Percentiles rank a stretch among this genome's conserved stretches.
Evolutionary conservation across 1,139 yeast genomes (phyloP).

Genomic region (Torulaspora globosa): DNA sequence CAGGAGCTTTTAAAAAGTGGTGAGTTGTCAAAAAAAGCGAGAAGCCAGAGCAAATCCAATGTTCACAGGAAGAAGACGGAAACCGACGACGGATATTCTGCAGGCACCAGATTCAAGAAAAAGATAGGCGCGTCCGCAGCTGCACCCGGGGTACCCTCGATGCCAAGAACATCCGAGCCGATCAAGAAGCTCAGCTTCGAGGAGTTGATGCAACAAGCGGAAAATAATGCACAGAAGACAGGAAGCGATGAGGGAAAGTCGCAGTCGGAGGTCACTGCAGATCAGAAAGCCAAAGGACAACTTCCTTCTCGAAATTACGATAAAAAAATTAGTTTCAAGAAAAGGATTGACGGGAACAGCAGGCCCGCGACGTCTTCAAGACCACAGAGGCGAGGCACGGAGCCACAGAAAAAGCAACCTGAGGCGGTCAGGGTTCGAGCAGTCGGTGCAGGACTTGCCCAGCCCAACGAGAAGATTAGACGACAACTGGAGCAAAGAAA

Average conservation of each 20-base stretch:
- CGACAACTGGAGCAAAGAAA: slow-evolving; percentile 20
- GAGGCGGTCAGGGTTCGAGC: slow-evolving; percentile 13
- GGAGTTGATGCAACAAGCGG: slow-evolving; percentile 69
- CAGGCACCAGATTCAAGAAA: slow-evolving; percentile 23
- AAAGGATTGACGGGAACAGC: neutral
- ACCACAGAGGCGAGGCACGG: neutral
- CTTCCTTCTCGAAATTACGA: slow-evolving; percentile 11
- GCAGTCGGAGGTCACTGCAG: neutral
- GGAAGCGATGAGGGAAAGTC: neutral
- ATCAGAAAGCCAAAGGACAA: slow-evolving; percentile 16
- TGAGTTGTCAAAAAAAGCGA: slow-evolving; percentile 15
- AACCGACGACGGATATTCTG: slow-evolving; percentile 18
- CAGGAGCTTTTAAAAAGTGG: slow-evolving; percentile 45
- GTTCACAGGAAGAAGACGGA: slow-evolving; percentile 14
- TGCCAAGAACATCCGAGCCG: slow-evolving; percentile 27
- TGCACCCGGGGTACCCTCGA: slow-evolving; percentile 11
- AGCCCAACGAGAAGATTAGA: slow-evolving; percentile 27
- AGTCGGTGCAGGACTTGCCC: slow-evolving; percentile 20
- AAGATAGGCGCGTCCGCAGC: slow-evolving; percentile 14
- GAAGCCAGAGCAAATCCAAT: slow-evolving; percentile 9
- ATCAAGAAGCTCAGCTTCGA: slow-evolving; percentile 55
- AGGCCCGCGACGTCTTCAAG: neutral
- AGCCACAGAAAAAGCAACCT: slow-evolving; percentile 1
- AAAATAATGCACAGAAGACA: slow-evolving; percentile 41
- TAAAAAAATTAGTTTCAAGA: slow-evolving; percentile 6